Percentiles rank a stretch among this genome's conserved stretches.
Evolutionary conservation across 169 alveolate genomes (phyloP).

Genomic region (Plasmodium cynomolgi): DNA sequence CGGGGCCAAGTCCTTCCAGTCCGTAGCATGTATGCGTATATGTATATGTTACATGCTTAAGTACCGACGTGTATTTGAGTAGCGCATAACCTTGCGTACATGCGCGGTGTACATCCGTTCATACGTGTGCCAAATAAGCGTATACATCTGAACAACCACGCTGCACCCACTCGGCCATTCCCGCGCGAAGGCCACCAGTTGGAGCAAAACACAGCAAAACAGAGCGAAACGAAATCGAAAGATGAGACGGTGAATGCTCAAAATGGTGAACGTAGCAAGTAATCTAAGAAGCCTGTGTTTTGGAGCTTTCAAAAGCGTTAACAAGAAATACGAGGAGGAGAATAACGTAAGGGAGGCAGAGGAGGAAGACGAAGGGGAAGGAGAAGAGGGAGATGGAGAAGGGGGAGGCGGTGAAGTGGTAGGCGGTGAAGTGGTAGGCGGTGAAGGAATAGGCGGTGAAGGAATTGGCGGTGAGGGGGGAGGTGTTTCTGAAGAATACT

Average conservation of each 20-base stretch:
- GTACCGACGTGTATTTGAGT: neutral
- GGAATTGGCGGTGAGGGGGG: neutral
- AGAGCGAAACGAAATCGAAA: neutral
- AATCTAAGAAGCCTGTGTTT: conserved; percentile 19
- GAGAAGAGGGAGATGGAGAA: neutral
- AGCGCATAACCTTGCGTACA: neutral
- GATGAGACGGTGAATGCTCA: neutral
- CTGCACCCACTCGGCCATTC: neutral
- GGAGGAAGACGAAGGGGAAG: neutral
- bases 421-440: neutral
- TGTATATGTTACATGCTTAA: neutral
- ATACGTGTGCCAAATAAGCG: neutral
- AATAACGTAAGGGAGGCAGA: neutral
- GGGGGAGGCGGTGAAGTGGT: neutral
- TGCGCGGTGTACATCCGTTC: neutral
- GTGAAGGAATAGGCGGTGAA: neutral
- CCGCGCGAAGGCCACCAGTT: neutral
- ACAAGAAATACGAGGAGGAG: conserved; percentile 13
- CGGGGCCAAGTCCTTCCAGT: neutral
- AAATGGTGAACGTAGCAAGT: conserved; percentile 44
- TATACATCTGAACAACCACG: neutral
- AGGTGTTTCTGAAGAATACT: neutral
- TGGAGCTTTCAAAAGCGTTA: neutral
- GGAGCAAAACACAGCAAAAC: neutral
- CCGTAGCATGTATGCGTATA: neutral